Evolutionary conservation across 2,329 filamentous ascomycete genomes (phyloP).

Genomic region (Aspergillus transmontanensis): DNA sequence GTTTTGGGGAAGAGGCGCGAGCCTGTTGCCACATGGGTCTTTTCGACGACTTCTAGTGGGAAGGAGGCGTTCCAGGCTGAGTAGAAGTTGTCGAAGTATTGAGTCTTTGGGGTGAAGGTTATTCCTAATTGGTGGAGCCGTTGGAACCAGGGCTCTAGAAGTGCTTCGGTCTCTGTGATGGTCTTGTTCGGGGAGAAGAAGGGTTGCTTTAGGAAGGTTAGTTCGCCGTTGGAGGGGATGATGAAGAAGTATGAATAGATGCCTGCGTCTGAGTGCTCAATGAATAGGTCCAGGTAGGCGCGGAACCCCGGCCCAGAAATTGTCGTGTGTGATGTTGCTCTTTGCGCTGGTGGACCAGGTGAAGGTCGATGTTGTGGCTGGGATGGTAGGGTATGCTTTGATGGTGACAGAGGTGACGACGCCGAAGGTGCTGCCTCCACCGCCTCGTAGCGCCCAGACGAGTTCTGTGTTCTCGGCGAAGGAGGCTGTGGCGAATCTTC

Average conservation of each 20-base stretch:
- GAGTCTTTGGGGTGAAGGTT: neutral
- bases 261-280: neutral
- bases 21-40: neutral
- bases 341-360: neutral
- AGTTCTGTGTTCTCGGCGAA: constrained; percentile 35
- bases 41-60: neutral
- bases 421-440: constrained; percentile 56
- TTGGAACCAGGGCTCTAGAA: neutral
- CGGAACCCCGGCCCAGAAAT: neutral
- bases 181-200: neutral
- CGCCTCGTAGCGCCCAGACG: constrained; percentile 54
- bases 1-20: constrained; percentile 2
- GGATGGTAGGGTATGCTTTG: constrained; percentile 40
- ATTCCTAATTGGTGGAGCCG: neutral
- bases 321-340: neutral
- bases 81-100: neutral
- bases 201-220: neutral
- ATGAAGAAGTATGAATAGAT: constrained; percentile 1
- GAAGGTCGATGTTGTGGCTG: constrained; percentile 22
- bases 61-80: neutral
- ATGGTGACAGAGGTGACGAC: constrained; percentile 46
- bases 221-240: neutral
- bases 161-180: neutral
- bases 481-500: neutral
- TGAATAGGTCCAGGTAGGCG: neutral